phyloP scores from a whole-genome alignment of 371 early-diverging fungal genomes.

The Mortierella sp. region DNA sequence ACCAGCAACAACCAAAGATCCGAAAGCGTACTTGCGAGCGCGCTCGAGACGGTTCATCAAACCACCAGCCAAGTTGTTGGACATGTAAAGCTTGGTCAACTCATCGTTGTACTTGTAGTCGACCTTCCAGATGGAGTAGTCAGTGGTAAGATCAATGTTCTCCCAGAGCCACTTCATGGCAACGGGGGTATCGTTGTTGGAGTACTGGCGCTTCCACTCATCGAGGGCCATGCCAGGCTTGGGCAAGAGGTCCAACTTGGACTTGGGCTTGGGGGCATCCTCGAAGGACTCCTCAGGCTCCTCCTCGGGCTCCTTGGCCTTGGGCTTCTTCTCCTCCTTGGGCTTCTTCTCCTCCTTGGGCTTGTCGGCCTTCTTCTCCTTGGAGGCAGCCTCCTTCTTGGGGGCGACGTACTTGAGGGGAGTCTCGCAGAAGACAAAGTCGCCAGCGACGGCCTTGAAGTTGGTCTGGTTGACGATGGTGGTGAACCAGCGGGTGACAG shows the following conservation, averaged over 20 bases:
- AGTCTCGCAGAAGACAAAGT: constrained; percentile 71
- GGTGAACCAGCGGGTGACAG: constrained; percentile 90
- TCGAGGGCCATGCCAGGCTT: constrained; percentile 86
- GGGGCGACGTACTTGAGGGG: constrained; percentile 63
- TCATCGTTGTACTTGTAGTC: constrained; percentile 94
- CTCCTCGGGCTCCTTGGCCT: constrained; percentile 55
- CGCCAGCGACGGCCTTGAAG: constrained; percentile 86
- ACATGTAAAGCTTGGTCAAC: constrained; percentile 86
- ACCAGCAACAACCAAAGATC: constrained; percentile 88
- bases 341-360: constrained; percentile 59
- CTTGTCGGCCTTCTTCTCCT: constrained; percentile 52
- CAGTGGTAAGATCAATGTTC: constrained; percentile 83
- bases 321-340: constrained; percentile 57
- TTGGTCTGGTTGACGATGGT: constrained; percentile 85
- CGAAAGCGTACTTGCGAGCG: constrained; percentile 97
- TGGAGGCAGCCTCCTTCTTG: constrained; percentile 68
- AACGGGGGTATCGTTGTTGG: constrained; percentile 93
- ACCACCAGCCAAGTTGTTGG: constrained; percentile 91
- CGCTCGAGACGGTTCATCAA: constrained; percentile 94
- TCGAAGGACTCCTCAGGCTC: constrained; percentile 71
- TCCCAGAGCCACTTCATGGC: constrained; percentile 96
- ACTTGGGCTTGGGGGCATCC: constrained; percentile 90
- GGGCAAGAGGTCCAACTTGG: constrained; percentile 90
- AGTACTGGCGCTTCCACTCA: constrained; percentile 97
- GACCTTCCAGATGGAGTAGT: constrained; percentile 89